A percentile compares a stretch with the other conserved stretches of the same genome.
Evolutionary conservation across 306 rosid species (phyloP).

Genomic region (Boehmeria nivea): DNA sequence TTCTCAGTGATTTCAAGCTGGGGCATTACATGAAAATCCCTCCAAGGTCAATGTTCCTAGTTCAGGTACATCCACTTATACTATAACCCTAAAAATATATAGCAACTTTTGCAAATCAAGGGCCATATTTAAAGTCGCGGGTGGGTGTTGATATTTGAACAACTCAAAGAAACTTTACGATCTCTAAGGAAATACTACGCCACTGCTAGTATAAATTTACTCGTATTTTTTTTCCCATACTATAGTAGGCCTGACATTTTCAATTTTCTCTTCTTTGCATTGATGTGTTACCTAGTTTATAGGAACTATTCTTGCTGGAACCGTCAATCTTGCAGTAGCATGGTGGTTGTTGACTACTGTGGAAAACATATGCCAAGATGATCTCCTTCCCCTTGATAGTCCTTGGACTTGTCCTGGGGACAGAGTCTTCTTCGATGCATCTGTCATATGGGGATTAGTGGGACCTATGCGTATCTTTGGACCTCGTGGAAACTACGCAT

Average conservation of each 20-base stretch:
- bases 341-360: constrained; percentile 65
- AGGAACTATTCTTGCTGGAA: constrained; percentile 81
- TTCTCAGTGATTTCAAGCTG: constrained; percentile 78
- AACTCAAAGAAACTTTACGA: no score
- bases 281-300: constrained; percentile 52
- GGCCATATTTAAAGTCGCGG: no score
- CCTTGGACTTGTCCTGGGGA: constrained; percentile 83
- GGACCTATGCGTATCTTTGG: constrained; percentile 76
- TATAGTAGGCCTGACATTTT: constrained; percentile 9
- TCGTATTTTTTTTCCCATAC: no score
- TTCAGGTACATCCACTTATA: constrained; percentile 43
- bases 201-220: no score
- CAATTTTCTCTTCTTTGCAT: constrained; percentile 11
- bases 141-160: no score
- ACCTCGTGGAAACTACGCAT: constrained; percentile 48
- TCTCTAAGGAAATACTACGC: no score
- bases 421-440: constrained; percentile 77
- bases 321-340: constrained; percentile 65
- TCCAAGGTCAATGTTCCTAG: constrained; percentile 79
- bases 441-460: constrained; percentile 81
- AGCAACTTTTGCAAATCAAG: constrained; percentile 1
- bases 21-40: constrained; percentile 95
- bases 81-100: no score
- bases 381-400: constrained; percentile 48
- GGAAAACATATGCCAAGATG: constrained; percentile 51